Evolutionary conservation across 2,329 filamentous ascomycete species (phyloP).

Genomic region (Trichoderma aggressivum): DNA sequence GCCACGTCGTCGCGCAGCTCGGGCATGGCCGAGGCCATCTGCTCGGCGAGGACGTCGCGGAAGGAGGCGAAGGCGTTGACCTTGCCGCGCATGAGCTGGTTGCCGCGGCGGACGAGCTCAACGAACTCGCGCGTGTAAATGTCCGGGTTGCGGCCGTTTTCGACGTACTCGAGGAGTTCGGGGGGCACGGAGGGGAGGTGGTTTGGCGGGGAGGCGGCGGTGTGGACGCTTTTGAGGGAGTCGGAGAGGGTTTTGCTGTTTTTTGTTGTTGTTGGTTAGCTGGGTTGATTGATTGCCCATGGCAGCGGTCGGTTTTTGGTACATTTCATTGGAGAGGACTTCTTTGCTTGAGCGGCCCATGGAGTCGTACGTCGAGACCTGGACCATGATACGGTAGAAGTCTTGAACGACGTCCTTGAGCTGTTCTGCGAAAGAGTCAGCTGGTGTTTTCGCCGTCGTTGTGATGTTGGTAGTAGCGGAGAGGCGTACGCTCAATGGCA

Average conservation of each 20-base stretch:
- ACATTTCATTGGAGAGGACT: conserved; percentile 55
- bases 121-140: conserved; percentile 73
- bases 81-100: conserved; percentile 66
- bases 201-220: conserved; percentile 39
- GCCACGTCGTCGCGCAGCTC: conserved; percentile 55
- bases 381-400: conserved; percentile 62
- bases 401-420: conserved; percentile 62
- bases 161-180: conserved; percentile 65
- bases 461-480: fast-evolving
- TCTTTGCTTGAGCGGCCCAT: conserved; percentile 50
- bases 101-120: conserved; percentile 62
- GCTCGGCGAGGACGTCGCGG: conserved; percentile 58
- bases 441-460: background rate
- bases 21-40: conserved; percentile 57
- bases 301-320: background rate
- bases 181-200: conserved; percentile 54
- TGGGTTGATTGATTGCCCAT: background rate
- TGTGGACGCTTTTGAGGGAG: conserved; percentile 39
- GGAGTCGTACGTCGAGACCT: conserved; percentile 59
- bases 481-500: conserved; percentile 38
- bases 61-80: conserved; percentile 58
- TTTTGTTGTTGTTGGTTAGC: background rate
- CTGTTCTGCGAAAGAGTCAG: conserved; percentile 42
- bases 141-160: conserved; percentile 68
- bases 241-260: conserved; percentile 39